phyloP scores from a whole-genome alignment of 495 filamentous ascomycete genomes.

The Penicillium dipodomyicola region DNA sequence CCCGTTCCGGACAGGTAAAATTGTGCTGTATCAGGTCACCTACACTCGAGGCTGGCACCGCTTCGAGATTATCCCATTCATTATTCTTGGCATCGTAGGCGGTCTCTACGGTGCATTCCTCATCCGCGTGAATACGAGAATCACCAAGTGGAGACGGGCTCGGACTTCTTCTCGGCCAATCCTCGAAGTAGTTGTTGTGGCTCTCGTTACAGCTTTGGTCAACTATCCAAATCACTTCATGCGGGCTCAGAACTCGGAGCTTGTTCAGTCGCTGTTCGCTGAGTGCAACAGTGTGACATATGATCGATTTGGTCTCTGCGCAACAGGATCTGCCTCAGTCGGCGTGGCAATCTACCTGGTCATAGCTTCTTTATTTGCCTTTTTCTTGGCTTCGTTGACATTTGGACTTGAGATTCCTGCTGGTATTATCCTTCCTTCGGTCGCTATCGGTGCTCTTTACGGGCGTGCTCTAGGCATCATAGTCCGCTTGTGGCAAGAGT shows the following conservation, averaged over 20 bases:
- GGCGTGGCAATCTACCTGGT: slow-evolving; percentile 77
- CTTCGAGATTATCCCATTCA: slow-evolving; percentile 89
- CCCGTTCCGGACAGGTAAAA: slow-evolving; percentile 92
- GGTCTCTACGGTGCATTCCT: slow-evolving; percentile 93
- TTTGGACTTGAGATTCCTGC: slow-evolving; percentile 97
- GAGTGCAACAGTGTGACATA: slow-evolving; percentile 77
- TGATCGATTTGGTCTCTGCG: slow-evolving; percentile 86
- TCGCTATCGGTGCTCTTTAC: slow-evolving; percentile 90
- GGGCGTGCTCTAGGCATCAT: slow-evolving; percentile 89
- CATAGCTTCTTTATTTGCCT: slow-evolving; percentile 75
- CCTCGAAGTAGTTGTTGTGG: slow-evolving; percentile 69
- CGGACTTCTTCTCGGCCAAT: slow-evolving; percentile 59
- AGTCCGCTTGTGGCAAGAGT: slow-evolving; percentile 83
- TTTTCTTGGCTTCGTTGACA: slow-evolving; percentile 81
- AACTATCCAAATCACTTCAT: slow-evolving; percentile 96
- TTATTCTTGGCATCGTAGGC: slow-evolving; percentile 81
- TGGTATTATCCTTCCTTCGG: slow-evolving; percentile 94
- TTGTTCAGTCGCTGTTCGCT: slow-evolving; percentile 88
- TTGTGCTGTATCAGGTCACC: slow-evolving; percentile 94
- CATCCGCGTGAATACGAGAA: slow-evolving; percentile 87
- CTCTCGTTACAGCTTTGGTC: slow-evolving; percentile 77
- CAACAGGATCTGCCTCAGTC: slow-evolving; percentile 65
- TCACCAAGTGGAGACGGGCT: slow-evolving; percentile 76
- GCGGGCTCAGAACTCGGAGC: slow-evolving; percentile 84
- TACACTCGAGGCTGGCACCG: slow-evolving; percentile 92